Evolutionary conservation across 2,329 filamentous ascomycete species (phyloP), one percentile per base, ranked within the genome.

Genomic region (Epicoccum sorghinum): DNA sequence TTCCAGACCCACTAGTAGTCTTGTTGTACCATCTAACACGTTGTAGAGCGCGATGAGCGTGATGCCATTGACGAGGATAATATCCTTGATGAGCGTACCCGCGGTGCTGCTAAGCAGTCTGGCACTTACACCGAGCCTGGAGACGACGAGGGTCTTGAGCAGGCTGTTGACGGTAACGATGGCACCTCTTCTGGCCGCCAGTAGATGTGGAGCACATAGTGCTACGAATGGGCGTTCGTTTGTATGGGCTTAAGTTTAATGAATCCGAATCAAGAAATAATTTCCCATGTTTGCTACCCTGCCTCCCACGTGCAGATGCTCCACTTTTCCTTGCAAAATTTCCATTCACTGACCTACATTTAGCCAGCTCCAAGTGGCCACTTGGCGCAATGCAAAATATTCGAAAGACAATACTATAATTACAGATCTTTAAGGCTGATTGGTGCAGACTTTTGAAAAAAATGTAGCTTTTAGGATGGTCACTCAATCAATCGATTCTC

Each of bases 111-210:
- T 0, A 80, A 80, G 71, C 32, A 70, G 36, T 57, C 69, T 32
- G 79, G 80, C 14, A 71, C 73, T 0, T 83, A 83, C 60, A 58
- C 65, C 1, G 80, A 83, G 74, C 81, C 80, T n/a, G 78, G 78
- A 27, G 81, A 83, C 59, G 79, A 82, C 50, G 80, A 82, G 68
- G 71, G 76, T 13, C 60, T 79, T 44, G 79, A 81, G 65, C 61
- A 69, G 25, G 62, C 77, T 35, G 66, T 74, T n/a, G 68, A 65
- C 4, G 58, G 65, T 0, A 60, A 71, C 7, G 70, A 77, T 53
- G 72, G 72, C 3, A 75, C 68, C 0, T 71, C 68, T 27, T 43
- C 68, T 42, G 57, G 61, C 7, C 56, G 64, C 5, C 56, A 68
- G 63, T 68, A 58, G 42, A 14, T 3, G 6, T n/a, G 13, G 3